Evolutionary conservation across 306 rosid species (phyloP).

Genomic region (Myrica gale): DNA sequence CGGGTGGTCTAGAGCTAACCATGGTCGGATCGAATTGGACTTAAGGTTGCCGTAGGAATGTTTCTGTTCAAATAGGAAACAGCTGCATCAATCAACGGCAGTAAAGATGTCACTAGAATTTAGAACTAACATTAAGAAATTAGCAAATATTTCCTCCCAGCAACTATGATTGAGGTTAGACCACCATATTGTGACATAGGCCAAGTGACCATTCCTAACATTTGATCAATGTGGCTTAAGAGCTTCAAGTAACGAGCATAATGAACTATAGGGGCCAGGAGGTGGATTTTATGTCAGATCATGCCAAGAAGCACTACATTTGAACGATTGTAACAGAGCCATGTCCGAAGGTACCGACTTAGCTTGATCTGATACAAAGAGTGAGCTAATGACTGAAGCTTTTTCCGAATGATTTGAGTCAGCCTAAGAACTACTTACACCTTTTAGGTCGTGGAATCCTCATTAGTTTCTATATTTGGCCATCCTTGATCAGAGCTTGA

Average conservation of each 20-base stretch:
- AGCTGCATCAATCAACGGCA: background rate
- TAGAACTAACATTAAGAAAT: background rate
- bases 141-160: background rate
- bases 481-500: slow-evolving; percentile 85
- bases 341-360: background rate
- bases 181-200: background rate
- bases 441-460: slow-evolving; percentile 29
- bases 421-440: background rate
- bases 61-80: too few species aligned
- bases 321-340: background rate
- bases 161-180: background rate
- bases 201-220: background rate
- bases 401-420: background rate
- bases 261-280: background rate
- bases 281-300: background rate
- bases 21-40: too few species aligned
- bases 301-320: slow-evolving; percentile 6
- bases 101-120: background rate
- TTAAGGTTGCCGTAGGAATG: too few species aligned
- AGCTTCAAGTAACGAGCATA: background rate
- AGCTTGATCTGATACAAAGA: background rate
- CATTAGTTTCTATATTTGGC: slow-evolving; percentile 43
- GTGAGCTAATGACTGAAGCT: background rate
- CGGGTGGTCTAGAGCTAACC: too few species aligned
- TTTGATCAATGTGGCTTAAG: background rate